Evolutionary conservation across 208 protist genomes (phyloP).

Genomic region (Sergeia podlipaevii): DNA sequence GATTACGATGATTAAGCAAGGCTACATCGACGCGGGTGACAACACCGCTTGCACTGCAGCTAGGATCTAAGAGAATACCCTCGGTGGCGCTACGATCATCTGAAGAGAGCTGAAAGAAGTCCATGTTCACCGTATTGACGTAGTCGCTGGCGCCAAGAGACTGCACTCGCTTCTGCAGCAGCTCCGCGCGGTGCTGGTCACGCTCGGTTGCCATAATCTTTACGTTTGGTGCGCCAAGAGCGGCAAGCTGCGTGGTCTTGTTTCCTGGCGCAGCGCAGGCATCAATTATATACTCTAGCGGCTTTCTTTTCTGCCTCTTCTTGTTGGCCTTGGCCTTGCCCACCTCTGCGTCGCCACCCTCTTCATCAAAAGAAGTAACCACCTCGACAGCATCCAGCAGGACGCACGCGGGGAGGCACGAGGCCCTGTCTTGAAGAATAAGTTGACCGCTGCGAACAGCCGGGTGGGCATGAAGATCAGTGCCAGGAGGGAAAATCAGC

Average conservation of each 20-base stretch:
- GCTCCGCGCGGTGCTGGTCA: slow-evolving; percentile 60
- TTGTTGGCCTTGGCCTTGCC: background rate
- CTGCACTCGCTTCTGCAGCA: slow-evolving; percentile 63
- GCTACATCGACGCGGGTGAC: slow-evolving; percentile 82
- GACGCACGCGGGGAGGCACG: slow-evolving; percentile 88
- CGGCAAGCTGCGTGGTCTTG: slow-evolving; percentile 89
- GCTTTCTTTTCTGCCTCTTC: slow-evolving; percentile 5
- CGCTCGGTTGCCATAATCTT: slow-evolving; percentile 89
- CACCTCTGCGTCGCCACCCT: background rate
- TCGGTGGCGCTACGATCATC: slow-evolving; percentile 70
- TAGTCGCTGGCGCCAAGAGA: slow-evolving; percentile 61
- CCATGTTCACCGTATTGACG: slow-evolving; percentile 79
- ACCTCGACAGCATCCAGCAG: slow-evolving; percentile 70
- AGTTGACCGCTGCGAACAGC: slow-evolving; percentile 82
- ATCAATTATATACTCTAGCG: slow-evolving; percentile 86
- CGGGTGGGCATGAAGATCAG: slow-evolving; percentile 83
- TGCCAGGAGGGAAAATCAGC: slow-evolving; percentile 82
- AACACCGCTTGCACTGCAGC: slow-evolving; percentile 89
- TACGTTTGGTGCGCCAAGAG: slow-evolving; percentile 48
- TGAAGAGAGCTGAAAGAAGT: slow-evolving; percentile 82
- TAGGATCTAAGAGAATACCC: slow-evolving; percentile 90
- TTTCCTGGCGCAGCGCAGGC: slow-evolving; percentile 91
- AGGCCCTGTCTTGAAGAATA: slow-evolving; percentile 88
- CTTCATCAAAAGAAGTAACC: slow-evolving; percentile 4
- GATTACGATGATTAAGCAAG: slow-evolving; percentile 33